These are phyloP conservation scores for Thinopyrum elongatum DNA, from an alignment of 176 grass and related monocot genomes.

Conservation along the genomic window DNA sequence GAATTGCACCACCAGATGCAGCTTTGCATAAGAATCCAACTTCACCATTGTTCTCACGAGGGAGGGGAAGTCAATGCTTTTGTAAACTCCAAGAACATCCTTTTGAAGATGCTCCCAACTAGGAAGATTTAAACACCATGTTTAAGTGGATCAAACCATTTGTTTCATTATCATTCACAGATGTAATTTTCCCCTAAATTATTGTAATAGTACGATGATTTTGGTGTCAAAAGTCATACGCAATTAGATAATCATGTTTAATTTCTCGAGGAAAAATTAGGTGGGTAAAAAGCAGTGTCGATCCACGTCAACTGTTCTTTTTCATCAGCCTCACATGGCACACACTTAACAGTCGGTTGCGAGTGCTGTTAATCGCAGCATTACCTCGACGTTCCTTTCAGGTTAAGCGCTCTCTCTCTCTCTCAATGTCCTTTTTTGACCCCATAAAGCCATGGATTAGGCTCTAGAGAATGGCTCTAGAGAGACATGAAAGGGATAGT, in stretches of 20 bases:
- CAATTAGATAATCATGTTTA: slow-evolving; percentile 28
- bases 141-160: not conserved
- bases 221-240: slow-evolving; percentile 7
- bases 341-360: slow-evolving; percentile 51
- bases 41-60: slow-evolving; percentile 26
- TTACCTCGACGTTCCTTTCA: slow-evolving; percentile 30
- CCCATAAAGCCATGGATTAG: slow-evolving; percentile 40
- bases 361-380: slow-evolving; percentile 30
- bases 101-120: slow-evolving; percentile 47
- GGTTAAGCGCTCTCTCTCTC: slow-evolving; percentile 12
- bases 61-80: slow-evolving; percentile 49
- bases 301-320: slow-evolving; percentile 39
- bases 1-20: slow-evolving; percentile 43
- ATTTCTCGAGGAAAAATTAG: slow-evolving; percentile 45
- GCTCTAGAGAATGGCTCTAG: slow-evolving; percentile 54
- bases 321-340: slow-evolving; percentile 52
- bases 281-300: slow-evolving; percentile 44
- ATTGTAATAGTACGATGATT: not conserved
- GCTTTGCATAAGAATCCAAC: slow-evolving; percentile 52
- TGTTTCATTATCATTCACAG: not conserved
- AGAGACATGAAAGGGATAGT: slow-evolving; percentile 66
- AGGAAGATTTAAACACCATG: not conserved
- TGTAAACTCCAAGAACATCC: slow-evolving; percentile 55
- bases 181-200: not conserved
- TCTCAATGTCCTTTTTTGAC: slow-evolving; percentile 21